Base-by-base conservation (phyloP, 1,284 basidiomycete species). In the Irpex lacteus region DNA sequence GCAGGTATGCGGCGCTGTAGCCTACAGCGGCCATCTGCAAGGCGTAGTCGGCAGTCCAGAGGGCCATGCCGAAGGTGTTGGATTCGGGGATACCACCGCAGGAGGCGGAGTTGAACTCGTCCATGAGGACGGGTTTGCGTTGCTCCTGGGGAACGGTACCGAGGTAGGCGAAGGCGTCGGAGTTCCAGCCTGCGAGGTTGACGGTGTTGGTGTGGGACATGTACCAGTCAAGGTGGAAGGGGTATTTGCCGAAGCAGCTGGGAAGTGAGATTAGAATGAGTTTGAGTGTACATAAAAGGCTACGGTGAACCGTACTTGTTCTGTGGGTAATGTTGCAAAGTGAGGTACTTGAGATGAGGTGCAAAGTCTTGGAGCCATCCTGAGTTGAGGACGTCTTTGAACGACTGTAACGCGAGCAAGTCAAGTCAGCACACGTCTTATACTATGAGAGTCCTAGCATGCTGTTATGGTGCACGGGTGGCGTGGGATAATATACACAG, bases 41-140 rank as follows among this genome's bases (percentile, higher is more conserved):
- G 4, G 82, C 78, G 68, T 84, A 83, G 67, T 86, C 83, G 7
- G 80, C 68, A 0, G 80, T 80, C 88, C 88, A 91, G 52, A 91
- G 75, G 3, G 87, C 79, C 3, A 83, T 84, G 5, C 80, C 87
- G 68, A 89, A 90, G 36, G 83, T 85, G 69, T 89, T 81, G 11
- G 86, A 87, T n/a, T 80, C 81, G 3, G 78, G 72, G 62, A 83
- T 78, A 15, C 89, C 89, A 63, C 88, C 87, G 73, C 89, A 91
- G 37, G 83, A 85, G 1, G 85, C 86, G 3, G 84, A 85, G 74
- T 89, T 90, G 70, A 86, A 89, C 71, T 90, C 88, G 60, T 85
- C 81, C 78, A 85, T 82, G 74, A 90, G 80, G 59, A 89, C 72
- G 7, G 80, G 77, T 66, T 81, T 81, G 53, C 65, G 66, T 37